Percentiles rank a stretch among this genome's conserved stretches.
These are phyloP conservation scores for Striga hermonthica DNA, from an alignment of 305 asterid genomes.

Conservation along the genomic window DNA sequence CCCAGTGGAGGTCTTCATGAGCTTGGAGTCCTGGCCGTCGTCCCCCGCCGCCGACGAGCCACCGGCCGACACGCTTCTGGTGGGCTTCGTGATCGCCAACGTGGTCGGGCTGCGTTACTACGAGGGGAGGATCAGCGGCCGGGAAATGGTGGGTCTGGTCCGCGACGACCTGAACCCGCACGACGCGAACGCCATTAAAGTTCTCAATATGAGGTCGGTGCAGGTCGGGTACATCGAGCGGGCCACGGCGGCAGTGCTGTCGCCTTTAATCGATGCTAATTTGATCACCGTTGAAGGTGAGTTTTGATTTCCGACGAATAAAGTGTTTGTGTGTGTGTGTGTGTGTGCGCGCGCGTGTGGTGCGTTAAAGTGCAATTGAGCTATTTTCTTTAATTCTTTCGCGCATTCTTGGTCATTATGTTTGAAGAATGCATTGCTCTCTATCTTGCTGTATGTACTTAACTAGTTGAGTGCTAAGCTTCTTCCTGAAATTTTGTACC, in stretches of 20 bases:
- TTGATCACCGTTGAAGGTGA: conserved; percentile 59
- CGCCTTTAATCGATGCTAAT: conserved; percentile 62
- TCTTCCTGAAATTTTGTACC: too few relatives aligned
- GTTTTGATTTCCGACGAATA: background rate
- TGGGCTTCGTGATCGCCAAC: conserved; percentile 68
- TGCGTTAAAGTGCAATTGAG: too few relatives aligned
- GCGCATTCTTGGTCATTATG: too few relatives aligned
- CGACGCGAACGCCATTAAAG: conserved; percentile 72
- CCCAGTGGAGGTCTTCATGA: conserved; percentile 46
- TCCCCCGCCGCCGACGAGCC: conserved; percentile 29
- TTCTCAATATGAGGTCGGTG: conserved; percentile 51
- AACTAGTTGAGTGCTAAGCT: too few relatives aligned
- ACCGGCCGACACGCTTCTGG: conserved; percentile 39
- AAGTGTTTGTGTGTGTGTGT: too few relatives aligned
- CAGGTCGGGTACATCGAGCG: conserved; percentile 83
- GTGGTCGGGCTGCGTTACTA: conserved; percentile 73
- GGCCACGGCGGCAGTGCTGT: conserved; percentile 55
- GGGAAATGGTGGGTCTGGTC: conserved; percentile 70
- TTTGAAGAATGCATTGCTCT: too few relatives aligned
- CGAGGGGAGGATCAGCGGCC: conserved; percentile 59
- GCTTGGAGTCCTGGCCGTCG: conserved; percentile 44
- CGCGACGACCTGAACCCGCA: conserved; percentile 63
- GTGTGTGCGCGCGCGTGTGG: too few relatives aligned
- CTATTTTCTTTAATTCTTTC: too few relatives aligned
- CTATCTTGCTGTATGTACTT: too few relatives aligned